Evolutionary conservation across 2,329 filamentous ascomycete species (phyloP), one percentile per base, ranked within the genome.

Genomic region (Sporothrix brunneoviolacea): DNA sequence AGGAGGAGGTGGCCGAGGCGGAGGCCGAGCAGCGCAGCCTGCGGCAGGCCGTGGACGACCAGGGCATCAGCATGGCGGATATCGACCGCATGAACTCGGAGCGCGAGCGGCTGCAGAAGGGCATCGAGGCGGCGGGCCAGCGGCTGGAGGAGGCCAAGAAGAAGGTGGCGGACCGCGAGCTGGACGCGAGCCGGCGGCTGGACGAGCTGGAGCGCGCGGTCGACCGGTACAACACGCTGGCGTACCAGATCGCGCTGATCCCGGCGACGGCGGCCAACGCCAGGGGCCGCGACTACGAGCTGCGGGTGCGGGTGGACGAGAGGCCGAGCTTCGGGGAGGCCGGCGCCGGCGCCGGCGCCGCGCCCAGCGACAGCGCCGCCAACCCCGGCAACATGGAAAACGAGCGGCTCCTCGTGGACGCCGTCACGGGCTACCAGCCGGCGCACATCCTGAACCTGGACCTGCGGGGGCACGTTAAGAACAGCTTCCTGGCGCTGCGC

Each of bases 1-100:
- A 84, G 48, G 70, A 76, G 8, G 90, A 95, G 60, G 72, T 95
- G 30, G 77, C 80, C 52, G 86, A 88, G 60, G 86, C 86, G 0
- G 91, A 97, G 57, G 83, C 86, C 15, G 93, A 98, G 65, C 82
- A 89, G 55, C 72, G 81, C 37, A 77, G 78, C 27, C 76, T 98
- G 9, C 91, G 97, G 65, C 83, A 85, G 53, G 83, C 86, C 27
- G 90, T 98, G 24, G 93, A 97, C 66, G 84, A 86, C 59, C 89
- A 95, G 64, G 93, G 93, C 3, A 91, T 98, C 65, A 94, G 90
- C 61, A 94, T 96, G 70, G 87, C 93, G 70, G 93, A 98, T 77
- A 97, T 98, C 64, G 93, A 98, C 76, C 89, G 93, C 67, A 96
- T 98, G 91, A 95, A 90, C 59, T 84, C 88, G 32, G 93, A 98